These are phyloP conservation scores for Chytridium lagenaria DNA, from an alignment of 371 early-diverging fungal species.

Conservation along the genomic window DNA sequence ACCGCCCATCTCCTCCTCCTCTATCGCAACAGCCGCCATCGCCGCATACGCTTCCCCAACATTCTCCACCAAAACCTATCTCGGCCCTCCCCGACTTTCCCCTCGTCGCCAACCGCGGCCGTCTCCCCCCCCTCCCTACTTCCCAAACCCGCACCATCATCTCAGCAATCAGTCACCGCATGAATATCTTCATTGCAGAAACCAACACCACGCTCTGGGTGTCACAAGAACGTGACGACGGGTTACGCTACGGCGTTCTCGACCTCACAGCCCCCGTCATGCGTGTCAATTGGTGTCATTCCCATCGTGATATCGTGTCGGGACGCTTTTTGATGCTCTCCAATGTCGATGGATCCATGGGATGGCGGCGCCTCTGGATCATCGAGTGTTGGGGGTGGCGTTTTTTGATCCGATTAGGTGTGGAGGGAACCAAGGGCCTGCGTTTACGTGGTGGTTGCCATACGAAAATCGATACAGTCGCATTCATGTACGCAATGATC, in stretches of 20 bases:
- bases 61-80: too few relatives aligned
- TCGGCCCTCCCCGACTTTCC: too few relatives aligned
- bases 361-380: neutral
- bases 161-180: neutral
- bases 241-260: neutral
- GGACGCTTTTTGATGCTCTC: neutral
- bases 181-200: neutral
- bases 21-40: neutral
- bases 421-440: neutral
- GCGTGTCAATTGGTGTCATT: neutral
- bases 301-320: neutral
- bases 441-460: neutral
- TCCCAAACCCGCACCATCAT: neutral
- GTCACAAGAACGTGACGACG: neutral
- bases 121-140: neutral
- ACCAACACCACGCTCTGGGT: neutral
- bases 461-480: neutral
- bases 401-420: neutral
- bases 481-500: neutral
- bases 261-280: neutral
- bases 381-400: neutral
- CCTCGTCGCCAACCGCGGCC: neutral
- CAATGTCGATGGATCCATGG: neutral
- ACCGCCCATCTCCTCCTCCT: neutral
- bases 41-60: too few relatives aligned